Conservation (phyloP, 2,329 filamentous ascomycete species). For the Diatrype stigma region DNA sequence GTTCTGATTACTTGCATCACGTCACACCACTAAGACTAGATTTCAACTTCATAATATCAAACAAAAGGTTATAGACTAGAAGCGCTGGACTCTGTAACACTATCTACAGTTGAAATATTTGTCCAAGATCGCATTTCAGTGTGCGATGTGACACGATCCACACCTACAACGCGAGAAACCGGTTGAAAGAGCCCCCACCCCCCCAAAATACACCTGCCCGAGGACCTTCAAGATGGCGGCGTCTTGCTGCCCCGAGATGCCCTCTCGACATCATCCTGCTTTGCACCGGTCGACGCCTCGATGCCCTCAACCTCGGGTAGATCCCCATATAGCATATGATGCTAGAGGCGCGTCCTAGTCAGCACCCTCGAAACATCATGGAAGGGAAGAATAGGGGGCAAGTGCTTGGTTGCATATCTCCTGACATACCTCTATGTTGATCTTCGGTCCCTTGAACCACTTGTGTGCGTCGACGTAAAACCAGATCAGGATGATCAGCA, state of each 20-base stretch:
- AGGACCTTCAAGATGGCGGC: constrained; percentile 2
- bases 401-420: background rate
- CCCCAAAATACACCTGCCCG: too few species aligned
- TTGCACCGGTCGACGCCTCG: constrained; percentile 4
- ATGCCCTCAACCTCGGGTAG: constrained; percentile 18
- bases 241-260: constrained; percentile 19
- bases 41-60: too few species aligned
- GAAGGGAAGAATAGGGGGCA: too few species aligned
- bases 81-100: too few species aligned
- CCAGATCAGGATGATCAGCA: constrained; percentile 56
- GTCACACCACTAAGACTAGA: too few species aligned
- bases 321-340: constrained; percentile 20
- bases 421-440: constrained; percentile 50
- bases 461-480: constrained; percentile 59
- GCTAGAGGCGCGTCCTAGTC: constrained; percentile 10
- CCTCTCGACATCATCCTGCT: constrained; percentile 18
- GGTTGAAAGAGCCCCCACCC: too few species aligned
- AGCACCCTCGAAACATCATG: too few species aligned
- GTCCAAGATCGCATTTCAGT: too few species aligned
- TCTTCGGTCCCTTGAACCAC: constrained; percentile 69
- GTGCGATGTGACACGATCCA: too few species aligned
- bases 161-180: background rate
- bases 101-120: too few species aligned
- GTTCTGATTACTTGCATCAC: too few species aligned
- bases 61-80: too few species aligned